Evolutionary conservation across 179 eudicot genomes (phyloP).

Genomic region (Drosera spatulata): DNA sequence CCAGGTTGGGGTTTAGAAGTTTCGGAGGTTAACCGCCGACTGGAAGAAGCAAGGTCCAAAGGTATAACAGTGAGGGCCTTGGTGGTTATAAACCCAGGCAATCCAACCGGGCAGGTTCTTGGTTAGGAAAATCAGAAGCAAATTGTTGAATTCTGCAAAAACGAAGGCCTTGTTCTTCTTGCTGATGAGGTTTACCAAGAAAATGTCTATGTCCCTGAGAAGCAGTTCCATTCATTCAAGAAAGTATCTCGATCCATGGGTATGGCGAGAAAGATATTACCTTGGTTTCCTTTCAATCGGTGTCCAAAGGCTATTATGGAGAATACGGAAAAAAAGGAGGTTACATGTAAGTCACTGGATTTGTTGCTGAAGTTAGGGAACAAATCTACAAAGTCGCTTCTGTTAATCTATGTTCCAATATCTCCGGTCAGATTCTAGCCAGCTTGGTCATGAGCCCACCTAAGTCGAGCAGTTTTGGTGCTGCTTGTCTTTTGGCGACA

Average conservation of each 20-base stretch:
- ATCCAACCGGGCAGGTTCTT: conserved; percentile 97
- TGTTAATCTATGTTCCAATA: conserved; percentile 84
- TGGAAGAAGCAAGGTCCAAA: conserved; percentile 69
- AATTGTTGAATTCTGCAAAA: conserved; percentile 90
- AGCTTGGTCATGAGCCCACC: conserved; percentile 96
- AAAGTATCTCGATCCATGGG: conserved; percentile 84
- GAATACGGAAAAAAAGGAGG: conserved; percentile 99
- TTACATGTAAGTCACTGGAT: conserved; percentile 94
- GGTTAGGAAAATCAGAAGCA: conserved; percentile 71
- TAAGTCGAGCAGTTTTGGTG: conserved; percentile 5
- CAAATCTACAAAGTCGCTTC: conserved; percentile 95
- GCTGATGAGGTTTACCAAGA: conserved; percentile 99
- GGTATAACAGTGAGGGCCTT: conserved; percentile 73
- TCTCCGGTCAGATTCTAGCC: conserved; percentile 90
- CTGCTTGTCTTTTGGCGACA: not conserved
- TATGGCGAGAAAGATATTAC: conserved; percentile 68
- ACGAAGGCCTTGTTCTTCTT: conserved; percentile 82
- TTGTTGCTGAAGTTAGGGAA: conserved; percentile 69
- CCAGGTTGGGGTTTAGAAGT: conserved; percentile 92
- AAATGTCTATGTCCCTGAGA: conserved; percentile 78
- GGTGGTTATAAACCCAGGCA: conserved; percentile 97
- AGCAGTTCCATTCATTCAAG: conserved; percentile 85
- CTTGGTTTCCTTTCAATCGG: conserved; percentile 82
- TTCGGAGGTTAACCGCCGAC: conserved; percentile 69
- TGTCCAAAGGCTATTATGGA: conserved; percentile 95